These are phyloP conservation scores for Penicillium silybi DNA, from an alignment of 495 filamentous ascomycete species.

Conservation along the genomic window DNA sequence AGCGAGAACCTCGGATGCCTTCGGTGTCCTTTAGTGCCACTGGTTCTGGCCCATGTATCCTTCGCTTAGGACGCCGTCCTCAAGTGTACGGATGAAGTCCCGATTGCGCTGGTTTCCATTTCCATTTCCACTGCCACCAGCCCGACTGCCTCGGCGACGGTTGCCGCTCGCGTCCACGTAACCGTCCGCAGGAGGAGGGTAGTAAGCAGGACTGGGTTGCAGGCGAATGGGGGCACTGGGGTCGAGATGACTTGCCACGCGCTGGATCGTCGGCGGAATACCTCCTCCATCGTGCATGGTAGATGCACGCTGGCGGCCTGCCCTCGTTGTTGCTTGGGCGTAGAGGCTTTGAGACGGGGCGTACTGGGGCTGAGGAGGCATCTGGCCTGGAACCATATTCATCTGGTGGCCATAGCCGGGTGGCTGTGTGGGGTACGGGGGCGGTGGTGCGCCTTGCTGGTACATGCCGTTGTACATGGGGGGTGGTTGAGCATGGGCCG, in stretches of 20 bases:
- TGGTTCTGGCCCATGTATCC: constrained; percentile 64
- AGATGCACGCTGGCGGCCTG: constrained; percentile 83
- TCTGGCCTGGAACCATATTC: constrained; percentile 64
- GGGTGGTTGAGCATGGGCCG: constrained; percentile 50
- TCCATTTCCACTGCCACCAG: constrained; percentile 41
- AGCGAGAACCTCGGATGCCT: not conserved
- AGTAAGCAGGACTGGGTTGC: constrained; percentile 96
- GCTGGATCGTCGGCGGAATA: constrained; percentile 86
- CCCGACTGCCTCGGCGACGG: constrained; percentile 73
- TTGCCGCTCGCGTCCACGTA: constrained; percentile 61
- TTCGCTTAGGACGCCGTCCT: constrained; percentile 88
- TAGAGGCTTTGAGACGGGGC: constrained; percentile 71
- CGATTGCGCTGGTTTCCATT: constrained; percentile 58
- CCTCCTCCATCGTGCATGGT: constrained; percentile 93
- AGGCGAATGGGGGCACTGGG: constrained; percentile 90
- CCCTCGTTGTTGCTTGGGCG: constrained; percentile 76
- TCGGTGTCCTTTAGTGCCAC: constrained; percentile 47
- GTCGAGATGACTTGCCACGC: constrained; percentile 95
- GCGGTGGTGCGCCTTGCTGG: constrained; percentile 74
- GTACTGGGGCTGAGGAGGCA: constrained; percentile 63
- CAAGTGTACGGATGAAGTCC: constrained; percentile 89
- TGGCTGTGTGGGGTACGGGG: constrained; percentile 73
- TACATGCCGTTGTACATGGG: constrained; percentile 81
- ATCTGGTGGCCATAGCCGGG: constrained; percentile 70
- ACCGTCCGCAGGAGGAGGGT: constrained; percentile 90